Conservation (phyloP, 495 filamentous ascomycete genomes). For the Podospora fimiseda region DNA sequence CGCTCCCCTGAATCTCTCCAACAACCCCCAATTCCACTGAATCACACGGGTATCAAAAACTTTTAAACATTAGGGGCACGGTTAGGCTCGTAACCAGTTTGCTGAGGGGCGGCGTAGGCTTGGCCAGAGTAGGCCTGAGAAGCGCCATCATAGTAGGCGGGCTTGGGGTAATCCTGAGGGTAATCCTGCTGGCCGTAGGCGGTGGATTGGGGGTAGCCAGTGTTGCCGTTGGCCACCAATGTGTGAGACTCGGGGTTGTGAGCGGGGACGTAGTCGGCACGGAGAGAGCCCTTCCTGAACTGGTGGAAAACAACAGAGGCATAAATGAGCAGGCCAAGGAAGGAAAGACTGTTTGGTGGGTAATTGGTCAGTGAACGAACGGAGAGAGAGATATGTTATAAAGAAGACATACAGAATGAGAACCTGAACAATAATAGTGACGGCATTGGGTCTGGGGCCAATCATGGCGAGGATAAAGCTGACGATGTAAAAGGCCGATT, state of each 20-base stretch:
- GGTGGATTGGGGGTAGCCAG: slow-evolving; percentile 2
- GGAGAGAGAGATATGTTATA: neutral
- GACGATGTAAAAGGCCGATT: slow-evolving; percentile 18
- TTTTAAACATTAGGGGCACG: neutral
- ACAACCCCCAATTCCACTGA: neutral
- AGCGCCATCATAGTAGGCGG: slow-evolving; percentile 4
- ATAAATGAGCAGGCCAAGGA: slow-evolving; percentile 29
- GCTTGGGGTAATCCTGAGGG: slow-evolving; percentile 7
- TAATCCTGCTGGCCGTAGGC: neutral
- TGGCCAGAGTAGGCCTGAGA: neutral
- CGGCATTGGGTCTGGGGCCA: slow-evolving; percentile 3
- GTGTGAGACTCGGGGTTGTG: slow-evolving; percentile 9
- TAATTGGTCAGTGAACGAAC: neutral
- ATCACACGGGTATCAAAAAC: neutral
- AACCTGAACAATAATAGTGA: slow-evolving; percentile 9
- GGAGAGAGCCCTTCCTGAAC: slow-evolving; percentile 16
- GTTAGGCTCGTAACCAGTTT: slow-evolving; percentile 1
- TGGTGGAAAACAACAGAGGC: slow-evolving; percentile 23
- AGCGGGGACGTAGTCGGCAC: slow-evolving; percentile 8
- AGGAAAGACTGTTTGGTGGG: slow-evolving; percentile 19
- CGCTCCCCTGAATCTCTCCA: neutral
- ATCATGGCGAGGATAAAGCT: slow-evolving; percentile 20
- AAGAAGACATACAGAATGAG: slow-evolving; percentile 12
- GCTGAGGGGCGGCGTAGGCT: neutral
- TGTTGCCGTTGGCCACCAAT: slow-evolving; percentile 5